Evolutionary conservation across 345 rosid species (phyloP).

Genomic region (Adansonia digitata): DNA sequence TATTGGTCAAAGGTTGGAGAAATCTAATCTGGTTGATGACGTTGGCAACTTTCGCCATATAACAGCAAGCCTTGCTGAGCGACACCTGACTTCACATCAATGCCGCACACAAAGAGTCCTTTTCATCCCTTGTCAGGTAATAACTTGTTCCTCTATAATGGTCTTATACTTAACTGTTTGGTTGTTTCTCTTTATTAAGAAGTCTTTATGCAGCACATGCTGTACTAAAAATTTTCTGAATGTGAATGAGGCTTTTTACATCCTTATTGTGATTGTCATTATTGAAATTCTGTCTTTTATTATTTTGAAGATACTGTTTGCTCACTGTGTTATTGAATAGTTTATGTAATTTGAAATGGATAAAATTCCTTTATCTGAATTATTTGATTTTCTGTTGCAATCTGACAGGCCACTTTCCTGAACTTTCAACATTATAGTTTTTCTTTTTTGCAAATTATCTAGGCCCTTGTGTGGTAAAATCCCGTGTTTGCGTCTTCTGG

Average conservation of each 20-base stretch:
- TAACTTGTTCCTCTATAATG: constrained; percentile 2
- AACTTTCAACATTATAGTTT: not conserved
- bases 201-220: not conserved
- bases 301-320: not conserved
- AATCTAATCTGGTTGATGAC: constrained; percentile 95
- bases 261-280: not conserved
- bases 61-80: constrained; percentile 71
- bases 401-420: not conserved
- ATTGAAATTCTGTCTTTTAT: not conserved
- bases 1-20: constrained; percentile 96
- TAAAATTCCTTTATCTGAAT: not conserved
- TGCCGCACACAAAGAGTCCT: constrained; percentile 74
- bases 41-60: constrained; percentile 82
- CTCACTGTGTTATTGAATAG: not conserved
- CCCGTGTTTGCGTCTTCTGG: not conserved
- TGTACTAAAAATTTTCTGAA: not conserved
- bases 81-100: constrained; percentile 73
- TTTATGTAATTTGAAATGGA: not conserved
- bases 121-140: constrained; percentile 95
- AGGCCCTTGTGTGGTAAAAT: not conserved
- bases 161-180: not conserved
- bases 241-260: not conserved
- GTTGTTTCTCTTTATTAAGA: not conserved
- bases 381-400: not conserved
- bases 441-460: not conserved